These are phyloP conservation scores for Plasmopara viticola DNA, from an alignment of 352 stramenopile genomes.

Conservation along the genomic window DNA sequence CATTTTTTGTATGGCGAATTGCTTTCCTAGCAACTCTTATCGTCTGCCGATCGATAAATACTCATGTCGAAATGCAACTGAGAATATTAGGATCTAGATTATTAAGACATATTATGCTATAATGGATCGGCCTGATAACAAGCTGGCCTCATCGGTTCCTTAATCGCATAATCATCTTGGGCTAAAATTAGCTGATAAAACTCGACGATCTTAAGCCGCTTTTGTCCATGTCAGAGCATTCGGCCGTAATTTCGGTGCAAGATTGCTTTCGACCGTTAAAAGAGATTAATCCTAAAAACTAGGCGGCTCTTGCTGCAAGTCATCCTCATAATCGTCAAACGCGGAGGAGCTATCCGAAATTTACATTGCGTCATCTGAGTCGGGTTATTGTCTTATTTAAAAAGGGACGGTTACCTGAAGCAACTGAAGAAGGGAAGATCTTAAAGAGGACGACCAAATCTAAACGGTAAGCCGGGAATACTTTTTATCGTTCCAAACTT, in stretches of 20 bases:
- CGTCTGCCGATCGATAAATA: neutral
- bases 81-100: neutral
- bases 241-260: neutral
- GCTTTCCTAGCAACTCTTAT: neutral
- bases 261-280: neutral
- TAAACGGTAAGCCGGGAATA: no score
- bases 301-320: no score
- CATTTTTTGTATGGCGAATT: neutral
- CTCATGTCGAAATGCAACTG: neutral
- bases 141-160: neutral
- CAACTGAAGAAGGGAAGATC: no score
- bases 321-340: no score
- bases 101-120: neutral
- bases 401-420: no score
- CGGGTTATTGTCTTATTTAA: no score
- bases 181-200: neutral
- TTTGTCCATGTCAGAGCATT: neutral
- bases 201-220: neutral
- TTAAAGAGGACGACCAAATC: no score
- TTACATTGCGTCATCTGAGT: no score
- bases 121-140: neutral
- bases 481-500: no score
- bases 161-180: neutral
- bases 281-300: no score
- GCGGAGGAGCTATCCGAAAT: no score